phyloP scores from a whole-genome alignment of 192 early-diverging fungal species.

The Gryganskiella cystojenkinii region DNA sequence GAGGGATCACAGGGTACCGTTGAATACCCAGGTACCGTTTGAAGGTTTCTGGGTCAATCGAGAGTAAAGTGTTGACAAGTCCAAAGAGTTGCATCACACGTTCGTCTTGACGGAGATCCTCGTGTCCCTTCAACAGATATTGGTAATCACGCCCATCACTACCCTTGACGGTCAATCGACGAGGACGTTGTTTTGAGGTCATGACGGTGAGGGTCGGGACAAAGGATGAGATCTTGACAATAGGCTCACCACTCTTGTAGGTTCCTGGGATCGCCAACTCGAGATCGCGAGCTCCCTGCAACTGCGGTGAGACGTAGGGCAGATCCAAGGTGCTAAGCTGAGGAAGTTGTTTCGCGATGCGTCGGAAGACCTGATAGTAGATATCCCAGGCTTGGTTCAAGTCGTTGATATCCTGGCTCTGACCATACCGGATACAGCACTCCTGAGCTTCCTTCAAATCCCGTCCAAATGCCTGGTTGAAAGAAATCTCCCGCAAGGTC shows the following conservation, averaged over 20 bases:
- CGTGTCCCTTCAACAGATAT: constrained; percentile 95
- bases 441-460: constrained; percentile 89
- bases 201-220: constrained; percentile 84
- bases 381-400: constrained; percentile 95
- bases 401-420: constrained; percentile 80
- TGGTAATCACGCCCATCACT: constrained; percentile 91
- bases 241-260: constrained; percentile 86
- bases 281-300: constrained; percentile 84
- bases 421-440: constrained; percentile 81
- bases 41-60: constrained; percentile 86
- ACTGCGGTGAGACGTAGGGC: constrained; percentile 89
- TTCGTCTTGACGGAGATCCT: constrained; percentile 98
- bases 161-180: constrained; percentile 85
- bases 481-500: constrained; percentile 88
- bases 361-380: constrained; percentile 85
- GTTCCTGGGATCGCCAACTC: constrained; percentile 90
- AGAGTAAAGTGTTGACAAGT: constrained; percentile 91
- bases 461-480: constrained; percentile 90
- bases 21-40: constrained; percentile 92
- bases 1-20: constrained; percentile 89
- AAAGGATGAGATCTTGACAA: constrained; percentile 92
- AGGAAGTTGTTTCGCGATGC: constrained; percentile 85
- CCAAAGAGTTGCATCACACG: constrained; percentile 99
- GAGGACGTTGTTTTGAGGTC: constrained; percentile 93
- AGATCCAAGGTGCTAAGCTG: constrained; percentile 86